These are phyloP conservation scores for Coniochaeta ligniaria DNA, from an alignment of 2,329 filamentous ascomycete species.

Conservation along the genomic window DNA sequence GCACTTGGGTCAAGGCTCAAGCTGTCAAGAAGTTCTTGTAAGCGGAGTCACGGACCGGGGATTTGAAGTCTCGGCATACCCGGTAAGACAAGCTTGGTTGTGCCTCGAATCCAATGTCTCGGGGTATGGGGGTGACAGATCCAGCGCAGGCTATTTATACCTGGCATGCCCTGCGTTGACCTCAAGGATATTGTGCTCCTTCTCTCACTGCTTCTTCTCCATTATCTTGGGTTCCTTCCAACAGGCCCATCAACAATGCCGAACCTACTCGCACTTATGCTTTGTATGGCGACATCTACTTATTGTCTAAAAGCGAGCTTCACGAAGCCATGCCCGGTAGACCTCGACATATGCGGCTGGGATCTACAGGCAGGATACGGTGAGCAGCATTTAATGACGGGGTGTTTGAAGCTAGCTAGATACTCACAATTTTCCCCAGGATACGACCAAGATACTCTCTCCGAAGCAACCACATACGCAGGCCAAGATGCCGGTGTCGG, in stretches of 20 bases:
- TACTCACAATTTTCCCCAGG: background rate
- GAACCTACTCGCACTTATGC: background rate
- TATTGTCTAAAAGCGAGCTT: background rate
- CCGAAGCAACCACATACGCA: slow-evolving; percentile 2
- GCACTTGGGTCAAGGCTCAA: background rate
- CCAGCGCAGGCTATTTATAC: too few species aligned
- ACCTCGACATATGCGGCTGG: slow-evolving; percentile 6
- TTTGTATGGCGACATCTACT: background rate
- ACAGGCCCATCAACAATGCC: background rate
- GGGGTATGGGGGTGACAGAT: background rate
- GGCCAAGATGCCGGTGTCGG: slow-evolving; percentile 4
- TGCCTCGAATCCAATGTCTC: background rate
- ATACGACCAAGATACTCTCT: slow-evolving; percentile 5
- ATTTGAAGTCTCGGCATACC: background rate
- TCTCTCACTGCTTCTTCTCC: too few species aligned
- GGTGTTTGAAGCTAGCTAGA: background rate
- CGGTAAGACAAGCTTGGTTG: background rate
- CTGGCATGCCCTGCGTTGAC: too few species aligned
- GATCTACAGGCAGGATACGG: slow-evolving; percentile 4
- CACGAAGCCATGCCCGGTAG: slow-evolving; percentile 3
- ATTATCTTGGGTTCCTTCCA: too few species aligned
- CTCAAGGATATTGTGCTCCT: too few species aligned
- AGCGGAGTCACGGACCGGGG: background rate
- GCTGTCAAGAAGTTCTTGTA: background rate
- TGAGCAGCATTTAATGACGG: background rate